These are phyloP conservation scores for Kodamaea sagamina DNA, from an alignment of 805 yeast genomes.

Conservation along the genomic window DNA sequence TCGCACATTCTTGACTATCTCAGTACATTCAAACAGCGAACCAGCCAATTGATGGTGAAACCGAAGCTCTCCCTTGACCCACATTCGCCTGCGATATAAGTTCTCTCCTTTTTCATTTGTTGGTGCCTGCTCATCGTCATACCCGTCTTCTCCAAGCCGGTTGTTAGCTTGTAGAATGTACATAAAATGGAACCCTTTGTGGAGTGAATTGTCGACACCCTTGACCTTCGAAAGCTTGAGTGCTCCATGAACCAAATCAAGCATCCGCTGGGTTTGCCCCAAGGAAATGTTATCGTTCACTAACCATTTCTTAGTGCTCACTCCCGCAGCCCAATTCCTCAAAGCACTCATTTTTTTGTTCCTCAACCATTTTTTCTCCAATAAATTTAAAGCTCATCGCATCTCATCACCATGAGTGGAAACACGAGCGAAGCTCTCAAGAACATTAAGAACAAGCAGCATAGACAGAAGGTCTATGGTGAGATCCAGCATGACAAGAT, in stretches of 20 bases:
- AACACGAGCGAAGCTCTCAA: slow-evolving; percentile 34
- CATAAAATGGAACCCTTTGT: slow-evolving; percentile 61
- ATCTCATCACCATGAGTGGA: slow-evolving; percentile 21
- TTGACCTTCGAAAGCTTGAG: slow-evolving; percentile 5
- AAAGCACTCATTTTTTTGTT: neutral
- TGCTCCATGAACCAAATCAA: slow-evolving; percentile 17
- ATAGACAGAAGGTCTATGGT: slow-evolving; percentile 76
- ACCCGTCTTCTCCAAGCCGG: slow-evolving; percentile 69
- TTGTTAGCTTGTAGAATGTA: slow-evolving; percentile 61
- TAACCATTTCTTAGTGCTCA: slow-evolving; percentile 21
- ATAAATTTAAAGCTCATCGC: slow-evolving; percentile 5
- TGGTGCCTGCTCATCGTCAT: slow-evolving; percentile 78
- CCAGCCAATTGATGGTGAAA: slow-evolving; percentile 31
- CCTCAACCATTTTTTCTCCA: neutral
- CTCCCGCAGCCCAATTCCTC: slow-evolving; percentile 21
- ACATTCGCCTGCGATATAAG: slow-evolving; percentile 63
- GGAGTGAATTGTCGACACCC: slow-evolving; percentile 4
- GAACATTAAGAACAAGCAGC: slow-evolving; percentile 70
- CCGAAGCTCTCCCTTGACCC: slow-evolving; percentile 71
- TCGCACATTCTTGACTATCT: slow-evolving; percentile 48
- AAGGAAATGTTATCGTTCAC: slow-evolving; percentile 23
- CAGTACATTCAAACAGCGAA: slow-evolving; percentile 45
- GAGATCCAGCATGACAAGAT: slow-evolving; percentile 72
- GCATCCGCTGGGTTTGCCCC: slow-evolving; percentile 23
- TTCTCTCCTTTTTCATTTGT: slow-evolving; percentile 16